Percentiles rank a stretch among this genome's conserved stretches.
phyloP scores from a whole-genome alignment of 768 basidiomycete species.

The Brasilioporus rufonigricans region DNA sequence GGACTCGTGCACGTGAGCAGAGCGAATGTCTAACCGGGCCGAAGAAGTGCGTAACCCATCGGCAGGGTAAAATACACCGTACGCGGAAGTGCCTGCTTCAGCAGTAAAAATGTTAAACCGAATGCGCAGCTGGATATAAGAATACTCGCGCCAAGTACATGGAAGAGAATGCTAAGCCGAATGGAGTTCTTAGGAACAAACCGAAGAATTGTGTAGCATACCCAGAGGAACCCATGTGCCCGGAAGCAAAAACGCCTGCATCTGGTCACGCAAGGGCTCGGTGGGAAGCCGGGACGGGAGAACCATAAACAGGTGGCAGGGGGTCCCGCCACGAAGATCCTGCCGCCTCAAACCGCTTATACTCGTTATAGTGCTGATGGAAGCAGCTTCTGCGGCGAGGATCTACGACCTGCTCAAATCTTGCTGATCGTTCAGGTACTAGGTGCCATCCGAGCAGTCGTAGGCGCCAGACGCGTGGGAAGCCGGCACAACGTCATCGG shows the following conservation, averaged over 20 bases:
- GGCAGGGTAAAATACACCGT: not conserved
- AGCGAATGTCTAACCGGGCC: not conserved
- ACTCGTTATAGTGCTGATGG: not conserved
- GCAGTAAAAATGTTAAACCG: not conserved
- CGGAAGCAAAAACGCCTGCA: not conserved
- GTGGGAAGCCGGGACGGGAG: not conserved
- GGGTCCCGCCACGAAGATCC: slow-evolving; percentile 15
- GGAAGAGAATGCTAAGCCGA: not conserved
- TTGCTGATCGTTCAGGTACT: slow-evolving; percentile 11
- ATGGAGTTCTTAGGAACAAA: not conserved
- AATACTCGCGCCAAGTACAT: no score
- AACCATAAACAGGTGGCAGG: slow-evolving; percentile 9
- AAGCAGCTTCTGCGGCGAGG: not conserved
- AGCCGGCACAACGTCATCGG: not conserved
- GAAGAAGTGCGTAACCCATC: not conserved
- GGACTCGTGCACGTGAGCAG: not conserved
- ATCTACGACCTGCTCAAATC: slow-evolving; percentile 9
- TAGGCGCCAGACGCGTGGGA: not conserved
- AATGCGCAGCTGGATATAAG: not conserved
- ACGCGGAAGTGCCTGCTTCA: not conserved
- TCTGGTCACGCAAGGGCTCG: not conserved
- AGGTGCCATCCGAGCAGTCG: not conserved
- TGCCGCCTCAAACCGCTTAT: not conserved
- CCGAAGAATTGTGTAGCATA: no score
- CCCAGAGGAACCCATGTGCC: no score